phyloP scores from a whole-genome alignment of 192 early-diverging fungal genomes.

The Kappamyces sp. region DNA sequence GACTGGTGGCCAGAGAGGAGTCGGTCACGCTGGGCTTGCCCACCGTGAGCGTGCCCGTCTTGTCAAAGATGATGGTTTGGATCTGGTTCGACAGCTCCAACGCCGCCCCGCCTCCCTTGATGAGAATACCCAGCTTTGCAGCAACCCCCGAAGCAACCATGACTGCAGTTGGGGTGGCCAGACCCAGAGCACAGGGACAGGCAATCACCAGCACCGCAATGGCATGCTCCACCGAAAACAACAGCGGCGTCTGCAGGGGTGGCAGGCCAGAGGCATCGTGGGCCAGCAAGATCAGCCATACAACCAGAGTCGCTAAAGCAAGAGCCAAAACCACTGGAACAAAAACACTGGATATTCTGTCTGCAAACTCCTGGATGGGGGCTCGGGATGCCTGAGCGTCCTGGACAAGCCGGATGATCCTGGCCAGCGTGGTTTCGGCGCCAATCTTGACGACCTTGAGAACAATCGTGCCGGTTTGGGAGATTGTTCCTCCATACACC shows the following conservation, averaged over 20 bases:
- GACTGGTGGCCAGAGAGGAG: conserved; percentile 8
- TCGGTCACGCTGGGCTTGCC: conserved; percentile 61
- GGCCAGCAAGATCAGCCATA: conserved; percentile 46
- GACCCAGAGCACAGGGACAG: conserved; percentile 65
- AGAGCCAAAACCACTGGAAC: conserved; percentile 58
- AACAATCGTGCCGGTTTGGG: conserved; percentile 46
- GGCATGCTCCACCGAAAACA: conserved; percentile 49
- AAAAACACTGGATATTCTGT: conserved; percentile 55
- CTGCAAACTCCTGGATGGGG: conserved; percentile 61
- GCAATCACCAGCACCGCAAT: conserved; percentile 66
- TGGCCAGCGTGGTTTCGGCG: conserved; percentile 51
- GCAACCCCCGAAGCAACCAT: conserved; percentile 72
- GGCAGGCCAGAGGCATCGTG: conserved; percentile 31
- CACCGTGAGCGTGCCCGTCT: conserved; percentile 75
- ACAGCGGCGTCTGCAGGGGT: conserved; percentile 29
- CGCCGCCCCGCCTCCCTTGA: conserved; percentile 70
- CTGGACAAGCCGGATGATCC: conserved; percentile 60
- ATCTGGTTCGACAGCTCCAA: conserved; percentile 60
- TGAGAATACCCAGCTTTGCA: conserved; percentile 54
- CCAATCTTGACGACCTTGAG: conserved; percentile 62
- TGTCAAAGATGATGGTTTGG: conserved; percentile 69
- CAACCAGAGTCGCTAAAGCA: conserved; percentile 48
- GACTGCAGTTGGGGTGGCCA: conserved; percentile 65
- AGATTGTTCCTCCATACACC: conserved; percentile 64
- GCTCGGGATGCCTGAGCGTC: conserved; percentile 59